phyloP scores from a whole-genome alignment of 176 grass and related monocot genomes.

The Carex parvula region DNA sequence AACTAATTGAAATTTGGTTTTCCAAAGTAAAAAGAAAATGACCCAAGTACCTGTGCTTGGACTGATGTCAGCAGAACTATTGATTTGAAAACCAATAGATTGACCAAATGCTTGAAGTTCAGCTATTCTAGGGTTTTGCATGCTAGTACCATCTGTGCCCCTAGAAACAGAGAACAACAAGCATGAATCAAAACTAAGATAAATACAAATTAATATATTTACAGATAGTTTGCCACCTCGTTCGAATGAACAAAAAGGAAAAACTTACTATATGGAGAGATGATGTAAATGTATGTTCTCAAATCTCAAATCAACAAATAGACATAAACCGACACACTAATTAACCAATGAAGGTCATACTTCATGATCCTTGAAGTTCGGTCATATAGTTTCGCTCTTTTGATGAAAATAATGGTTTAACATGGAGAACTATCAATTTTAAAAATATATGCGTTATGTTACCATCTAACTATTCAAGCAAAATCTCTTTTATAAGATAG shows the following conservation, averaged over 20 bases:
- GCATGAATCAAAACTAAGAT: background rate
- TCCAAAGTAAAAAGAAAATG: background rate
- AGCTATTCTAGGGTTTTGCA: conserved; percentile 12
- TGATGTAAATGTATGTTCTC: background rate
- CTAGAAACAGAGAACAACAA: background rate
- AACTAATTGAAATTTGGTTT: background rate
- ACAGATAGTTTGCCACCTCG: background rate
- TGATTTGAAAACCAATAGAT: conserved; percentile 27
- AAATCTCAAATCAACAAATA: background rate
- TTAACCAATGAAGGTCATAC: background rate
- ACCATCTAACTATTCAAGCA: background rate
- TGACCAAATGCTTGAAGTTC: conserved; percentile 29
- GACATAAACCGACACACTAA: background rate
- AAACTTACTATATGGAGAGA: conserved; percentile 1
- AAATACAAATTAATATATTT: conserved; percentile 1
- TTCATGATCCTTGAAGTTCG: background rate
- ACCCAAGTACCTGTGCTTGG: conserved; percentile 17
- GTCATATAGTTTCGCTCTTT: background rate
- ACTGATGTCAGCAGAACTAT: conserved; percentile 17
- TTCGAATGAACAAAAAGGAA: background rate
- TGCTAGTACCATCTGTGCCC: conserved; percentile 26
- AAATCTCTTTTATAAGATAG: background rate
- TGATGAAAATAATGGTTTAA: too few species aligned
- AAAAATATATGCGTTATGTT: background rate
- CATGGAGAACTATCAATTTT: background rate